These are phyloP conservation scores for Begonia loranthoides DNA, from an alignment of 306 rosid genomes.

Conservation along the genomic window DNA sequence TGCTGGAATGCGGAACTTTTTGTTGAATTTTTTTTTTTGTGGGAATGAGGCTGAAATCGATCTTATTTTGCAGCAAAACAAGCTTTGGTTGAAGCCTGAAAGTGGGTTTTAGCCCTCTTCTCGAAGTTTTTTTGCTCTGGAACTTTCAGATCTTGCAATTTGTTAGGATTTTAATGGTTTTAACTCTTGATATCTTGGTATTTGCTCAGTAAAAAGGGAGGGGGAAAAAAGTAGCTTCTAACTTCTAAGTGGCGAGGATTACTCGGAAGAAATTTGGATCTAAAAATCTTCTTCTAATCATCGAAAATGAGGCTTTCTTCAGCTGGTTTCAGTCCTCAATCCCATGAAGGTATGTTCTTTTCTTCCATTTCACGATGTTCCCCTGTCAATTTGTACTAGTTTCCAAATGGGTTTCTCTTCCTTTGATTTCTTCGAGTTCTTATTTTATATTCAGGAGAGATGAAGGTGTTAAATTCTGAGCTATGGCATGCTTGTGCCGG, in stretches of 20 bases:
- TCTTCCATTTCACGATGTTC: background rate
- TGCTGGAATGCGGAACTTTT: too few species aligned
- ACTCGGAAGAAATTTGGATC: constrained; percentile 16
- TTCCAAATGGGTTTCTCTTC: background rate
- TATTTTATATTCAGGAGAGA: constrained; percentile 58
- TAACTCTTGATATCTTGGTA: constrained; percentile 1
- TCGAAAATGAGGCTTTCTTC: constrained; percentile 73
- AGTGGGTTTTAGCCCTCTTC: constrained; percentile 11
- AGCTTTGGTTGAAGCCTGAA: constrained; percentile 58
- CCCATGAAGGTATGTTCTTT: constrained; percentile 60
- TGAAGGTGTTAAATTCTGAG: constrained; percentile 80
- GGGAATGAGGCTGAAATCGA: constrained; percentile 61
- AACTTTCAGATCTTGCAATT: constrained; percentile 6
- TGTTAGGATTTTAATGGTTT: constrained; percentile 18
- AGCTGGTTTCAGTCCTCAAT: constrained; percentile 80
- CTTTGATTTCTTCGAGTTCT: background rate
- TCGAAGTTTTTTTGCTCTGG: constrained; percentile 12
- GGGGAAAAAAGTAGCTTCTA: constrained; percentile 17
- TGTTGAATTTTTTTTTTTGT: background rate
- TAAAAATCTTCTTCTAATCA: constrained; percentile 3
- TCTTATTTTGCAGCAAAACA: constrained; percentile 37
- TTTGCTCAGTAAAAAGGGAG: constrained; percentile 10
- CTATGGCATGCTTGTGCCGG: constrained; percentile 99
- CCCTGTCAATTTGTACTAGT: background rate
- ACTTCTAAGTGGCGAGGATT: constrained; percentile 14